Conservation (phyloP, 306 rosid genomes). For the Oemleria cerasiformis region DNA sequence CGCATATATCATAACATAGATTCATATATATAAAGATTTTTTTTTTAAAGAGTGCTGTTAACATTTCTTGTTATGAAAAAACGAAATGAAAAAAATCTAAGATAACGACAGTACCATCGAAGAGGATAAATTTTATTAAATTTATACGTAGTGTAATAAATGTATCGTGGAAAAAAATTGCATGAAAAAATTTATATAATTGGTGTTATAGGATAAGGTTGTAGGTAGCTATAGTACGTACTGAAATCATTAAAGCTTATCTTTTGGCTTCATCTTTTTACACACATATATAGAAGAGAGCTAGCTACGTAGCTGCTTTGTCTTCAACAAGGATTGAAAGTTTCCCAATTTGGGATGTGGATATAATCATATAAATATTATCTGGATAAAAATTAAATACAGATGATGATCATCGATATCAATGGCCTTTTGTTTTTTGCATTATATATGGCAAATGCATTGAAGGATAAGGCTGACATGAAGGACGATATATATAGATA, state of each 20-base stretch:
- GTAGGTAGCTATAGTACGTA: background rate
- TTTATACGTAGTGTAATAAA: background rate
- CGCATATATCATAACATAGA: too few relatives aligned
- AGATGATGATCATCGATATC: too few relatives aligned
- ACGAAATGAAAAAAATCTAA: background rate
- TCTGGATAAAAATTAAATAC: too few relatives aligned
- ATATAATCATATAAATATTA: too few relatives aligned
- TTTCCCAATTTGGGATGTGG: background rate
- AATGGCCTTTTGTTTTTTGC: too few relatives aligned
- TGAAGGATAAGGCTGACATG: background rate
- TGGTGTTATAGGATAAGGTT: background rate
- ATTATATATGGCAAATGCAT: background rate
- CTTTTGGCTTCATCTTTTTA: background rate
- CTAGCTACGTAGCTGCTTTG: background rate
- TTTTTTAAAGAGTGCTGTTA: too few relatives aligned
- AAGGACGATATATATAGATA: too few relatives aligned
- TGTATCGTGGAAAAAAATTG: constrained; percentile 1
- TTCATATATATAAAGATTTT: too few relatives aligned
- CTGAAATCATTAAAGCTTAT: background rate
- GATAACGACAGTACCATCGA: background rate
- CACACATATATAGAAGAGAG: background rate
- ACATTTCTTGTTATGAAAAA: too few relatives aligned
- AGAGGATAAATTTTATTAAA: background rate
- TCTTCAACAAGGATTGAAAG: constrained; percentile 1
- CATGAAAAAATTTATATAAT: background rate